phyloP scores from a whole-genome alignment of 305 asterid genomes.

The Rubia balearica region DNA sequence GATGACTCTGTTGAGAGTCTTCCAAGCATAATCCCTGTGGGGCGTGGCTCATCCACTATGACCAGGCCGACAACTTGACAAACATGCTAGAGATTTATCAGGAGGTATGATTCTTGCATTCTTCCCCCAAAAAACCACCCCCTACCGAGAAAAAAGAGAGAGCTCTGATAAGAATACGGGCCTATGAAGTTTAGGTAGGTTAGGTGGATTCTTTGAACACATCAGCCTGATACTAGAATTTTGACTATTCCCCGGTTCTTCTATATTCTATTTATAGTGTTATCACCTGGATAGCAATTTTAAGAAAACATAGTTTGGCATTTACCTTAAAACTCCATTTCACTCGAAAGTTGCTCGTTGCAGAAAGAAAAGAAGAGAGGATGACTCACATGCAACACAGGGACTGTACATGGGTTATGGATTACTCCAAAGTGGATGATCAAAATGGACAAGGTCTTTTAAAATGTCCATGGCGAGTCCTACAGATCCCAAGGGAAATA shows the following conservation, averaged over 20 bases:
- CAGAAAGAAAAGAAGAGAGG: not conserved
- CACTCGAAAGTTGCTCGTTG: conserved; percentile 3
- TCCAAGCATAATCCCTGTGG: conserved; percentile 61
- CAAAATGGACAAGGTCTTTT: not conserved
- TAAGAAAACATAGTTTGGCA: not conserved
- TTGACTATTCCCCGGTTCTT: not conserved
- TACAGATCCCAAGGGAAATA: not conserved
- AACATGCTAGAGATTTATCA: not conserved
- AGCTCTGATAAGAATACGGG: not conserved
- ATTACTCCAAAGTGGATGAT: not conserved
- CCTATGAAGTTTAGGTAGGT: too few relatives aligned
- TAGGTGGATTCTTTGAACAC: not conserved
- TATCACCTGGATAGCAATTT: not conserved
- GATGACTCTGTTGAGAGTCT: conserved; percentile 53
- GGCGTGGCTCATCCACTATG: conserved; percentile 88
- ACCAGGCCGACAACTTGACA: conserved; percentile 83
- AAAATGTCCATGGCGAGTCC: not conserved
- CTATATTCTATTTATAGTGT: not conserved
- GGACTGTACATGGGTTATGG: not conserved
- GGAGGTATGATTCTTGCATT: conserved; percentile 8
- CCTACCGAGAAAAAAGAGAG: not conserved
- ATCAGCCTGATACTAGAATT: not conserved
- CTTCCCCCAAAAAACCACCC: too few relatives aligned
- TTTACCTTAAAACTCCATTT: not conserved
- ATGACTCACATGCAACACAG: not conserved